phyloP scores from a whole-genome alignment of 441 rosid species.

The Flueggea neowawraea region DNA sequence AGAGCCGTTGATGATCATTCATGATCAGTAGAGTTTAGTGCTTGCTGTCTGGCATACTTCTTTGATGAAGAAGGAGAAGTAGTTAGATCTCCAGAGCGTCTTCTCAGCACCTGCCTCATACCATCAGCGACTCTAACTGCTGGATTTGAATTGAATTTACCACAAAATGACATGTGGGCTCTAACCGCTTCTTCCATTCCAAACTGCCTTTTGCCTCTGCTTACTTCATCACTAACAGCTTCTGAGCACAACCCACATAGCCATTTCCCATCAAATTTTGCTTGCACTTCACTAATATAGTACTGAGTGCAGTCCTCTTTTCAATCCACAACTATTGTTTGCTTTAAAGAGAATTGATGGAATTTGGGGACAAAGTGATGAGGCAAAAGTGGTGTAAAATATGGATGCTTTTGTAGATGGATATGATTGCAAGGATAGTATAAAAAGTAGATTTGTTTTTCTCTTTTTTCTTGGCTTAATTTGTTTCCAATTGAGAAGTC shows the following conservation, averaged over 20 bases:
- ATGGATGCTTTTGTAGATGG: neutral
- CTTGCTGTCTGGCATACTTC: constrained; percentile 64
- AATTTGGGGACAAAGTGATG: neutral
- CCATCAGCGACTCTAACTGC: constrained; percentile 93
- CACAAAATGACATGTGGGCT: constrained; percentile 94
- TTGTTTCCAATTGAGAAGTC: too few relatives aligned
- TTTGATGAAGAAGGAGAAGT: constrained; percentile 52
- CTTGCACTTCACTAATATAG: constrained; percentile 67
- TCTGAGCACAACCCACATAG: constrained; percentile 95
- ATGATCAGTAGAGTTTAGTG: constrained; percentile 36
- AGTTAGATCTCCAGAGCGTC: constrained; percentile 69
- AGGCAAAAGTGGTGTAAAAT: neutral
- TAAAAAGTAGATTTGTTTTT: too few relatives aligned
- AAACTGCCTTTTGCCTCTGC: constrained; percentile 33
- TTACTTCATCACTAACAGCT: constrained; percentile 78
- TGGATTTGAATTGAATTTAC: constrained; percentile 78
- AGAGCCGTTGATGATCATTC: neutral
- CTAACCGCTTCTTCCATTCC: constrained; percentile 82
- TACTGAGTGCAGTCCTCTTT: constrained; percentile 91
- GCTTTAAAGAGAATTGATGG: neutral
- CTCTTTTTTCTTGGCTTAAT: too few relatives aligned
- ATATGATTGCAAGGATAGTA: neutral
- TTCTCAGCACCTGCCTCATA: constrained; percentile 92
- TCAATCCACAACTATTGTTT: constrained; percentile 47
- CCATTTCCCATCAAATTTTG: constrained; percentile 90